Evolutionary conservation across 2,329 filamentous ascomycete genomes (phyloP), one percentile per base, ranked within the genome.

Genomic region (Hymenoscyphus fructigenus): DNA sequence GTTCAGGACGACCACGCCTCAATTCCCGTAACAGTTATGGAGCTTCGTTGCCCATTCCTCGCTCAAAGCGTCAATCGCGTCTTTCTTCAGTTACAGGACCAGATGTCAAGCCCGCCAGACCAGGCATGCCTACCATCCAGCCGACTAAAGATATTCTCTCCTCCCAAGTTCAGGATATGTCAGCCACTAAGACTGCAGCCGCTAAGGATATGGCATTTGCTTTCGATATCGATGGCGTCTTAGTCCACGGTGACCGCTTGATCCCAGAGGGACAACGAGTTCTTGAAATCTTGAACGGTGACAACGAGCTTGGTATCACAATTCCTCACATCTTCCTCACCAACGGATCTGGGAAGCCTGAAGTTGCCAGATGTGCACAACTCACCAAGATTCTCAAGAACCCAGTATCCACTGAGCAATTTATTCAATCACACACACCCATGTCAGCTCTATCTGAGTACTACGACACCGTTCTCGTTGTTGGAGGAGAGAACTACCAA

Each of bases 161-260:
- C 44, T 85, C 87, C 2, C 89, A 91, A 77, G 81, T 91, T 23
- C 90, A 92, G 78, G 85, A 88, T 68, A 80, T 91, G 69, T 82
- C 84, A 70, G 78, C 83, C 64, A 84, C 88, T 71, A 91, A 90
- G 79, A 89, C 90, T 17, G 79, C 79, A 34, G 83, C 84, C 65
- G 89, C 88, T 65, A 92, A 92, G 83, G 88, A 92, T 80, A 91
- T 92, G 88, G 88, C 88, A 6, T 93, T 93, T 69, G 90, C 88
- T 72, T 93, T 93, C 69, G 91, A 93, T 76, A 88, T 89, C 67
- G 87, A 92, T 72, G 90, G 89, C 80, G 89, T 92, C 65, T 82
- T 92, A 28, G 89, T 91, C 64, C 89, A 91, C 77, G 88, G 88
- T 73, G 88, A 89, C 78, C 82, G 88, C 65, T 79, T 90, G 65